Percentiles rank a stretch among this genome's conserved stretches.
These are phyloP conservation scores for Microstroma glucosiphilum DNA, from an alignment of 1,284 basidiomycete genomes.

Conservation along the genomic window DNA sequence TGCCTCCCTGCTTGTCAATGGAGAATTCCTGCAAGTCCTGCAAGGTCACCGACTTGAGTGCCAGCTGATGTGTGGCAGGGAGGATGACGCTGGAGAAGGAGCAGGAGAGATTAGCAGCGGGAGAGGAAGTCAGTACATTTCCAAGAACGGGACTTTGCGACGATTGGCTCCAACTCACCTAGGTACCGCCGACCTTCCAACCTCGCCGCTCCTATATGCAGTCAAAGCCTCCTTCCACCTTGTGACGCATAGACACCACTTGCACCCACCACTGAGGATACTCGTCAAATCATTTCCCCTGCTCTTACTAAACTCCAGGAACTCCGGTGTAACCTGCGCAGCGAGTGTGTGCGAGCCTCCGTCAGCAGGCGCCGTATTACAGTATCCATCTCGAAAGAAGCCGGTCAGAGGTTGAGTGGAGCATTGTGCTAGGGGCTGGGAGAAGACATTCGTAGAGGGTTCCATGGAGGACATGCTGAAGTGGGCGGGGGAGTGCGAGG, in stretches of 20 bases:
- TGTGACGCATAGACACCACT: constrained; percentile 15
- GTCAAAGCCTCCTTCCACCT: constrained; percentile 41
- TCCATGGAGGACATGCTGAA: not conserved
- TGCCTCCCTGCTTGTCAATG: not conserved
- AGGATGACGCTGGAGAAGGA: constrained; percentile 3
- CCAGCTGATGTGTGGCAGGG: constrained; percentile 2
- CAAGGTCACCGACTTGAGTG: not conserved
- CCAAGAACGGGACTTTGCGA: not conserved
- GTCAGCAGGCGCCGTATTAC: constrained; percentile 8
- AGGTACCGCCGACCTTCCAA: constrained; percentile 1
- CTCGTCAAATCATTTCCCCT: constrained; percentile 14
- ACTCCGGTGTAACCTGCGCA: constrained; percentile 10
- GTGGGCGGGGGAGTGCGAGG: too few species aligned
- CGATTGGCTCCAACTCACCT: not conserved
- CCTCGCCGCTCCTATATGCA: not conserved
- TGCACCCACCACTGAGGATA: constrained; percentile 12
- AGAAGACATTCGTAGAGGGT: constrained; percentile 12
- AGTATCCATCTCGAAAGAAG: constrained; percentile 9
- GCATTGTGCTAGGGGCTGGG: constrained; percentile 10
- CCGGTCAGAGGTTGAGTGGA: constrained; percentile 12
- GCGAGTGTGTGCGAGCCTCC: constrained; percentile 13
- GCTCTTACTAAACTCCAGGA: constrained; percentile 9
- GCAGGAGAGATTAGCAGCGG: not conserved
- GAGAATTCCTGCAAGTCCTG: constrained; percentile 6
- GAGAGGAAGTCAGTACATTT: not conserved